Percentiles rank a stretch among this genome's conserved stretches.
These are phyloP conservation scores for Globisporangium sylvaticum DNA, from an alignment of 352 stramenopile species.

Conservation along the genomic window DNA sequence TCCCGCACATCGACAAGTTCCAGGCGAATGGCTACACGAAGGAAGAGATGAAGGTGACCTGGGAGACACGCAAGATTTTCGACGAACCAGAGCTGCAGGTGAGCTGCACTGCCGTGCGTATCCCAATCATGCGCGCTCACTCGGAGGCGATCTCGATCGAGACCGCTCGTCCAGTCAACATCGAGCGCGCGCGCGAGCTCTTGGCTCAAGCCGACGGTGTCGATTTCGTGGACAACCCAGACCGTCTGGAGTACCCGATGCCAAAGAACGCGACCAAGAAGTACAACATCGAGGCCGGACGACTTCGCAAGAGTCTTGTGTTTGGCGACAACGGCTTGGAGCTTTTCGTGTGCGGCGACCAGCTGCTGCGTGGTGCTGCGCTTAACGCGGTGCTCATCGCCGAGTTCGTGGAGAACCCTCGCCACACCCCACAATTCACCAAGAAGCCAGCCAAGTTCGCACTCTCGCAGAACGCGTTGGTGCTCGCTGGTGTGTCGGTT, in stretches of 20 bases:
- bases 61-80: constrained; percentile 98
- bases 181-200: constrained; percentile 79
- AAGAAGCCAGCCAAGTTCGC: constrained; percentile 45
- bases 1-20: constrained; percentile 99
- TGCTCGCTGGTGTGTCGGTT: constrained; percentile 29
- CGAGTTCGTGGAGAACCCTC: constrained; percentile 84
- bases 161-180: constrained; percentile 87
- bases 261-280: constrained; percentile 95
- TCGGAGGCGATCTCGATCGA: constrained; percentile 96
- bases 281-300: constrained; percentile 97
- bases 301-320: constrained; percentile 91
- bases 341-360: constrained; percentile 97
- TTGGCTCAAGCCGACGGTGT: constrained; percentile 89
- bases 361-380: constrained; percentile 94
- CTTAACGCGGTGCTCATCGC: constrained; percentile 98
- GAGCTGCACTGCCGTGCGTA: constrained; percentile 94
- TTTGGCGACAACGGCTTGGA: constrained; percentile 96
- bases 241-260: constrained; percentile 93
- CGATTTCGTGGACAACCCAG: constrained; percentile 90
- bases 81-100: constrained; percentile 74
- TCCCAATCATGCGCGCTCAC: constrained; percentile 96
- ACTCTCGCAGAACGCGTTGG: constrained; percentile 33
- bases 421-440: constrained; percentile 52
- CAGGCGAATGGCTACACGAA: constrained; percentile 98
- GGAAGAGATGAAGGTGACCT: constrained; percentile 99